Evolutionary conservation across 2,329 filamentous ascomycete genomes (phyloP), one percentile per base, ranked within the genome.

Genomic region (Xylariaceae sp.): DNA sequence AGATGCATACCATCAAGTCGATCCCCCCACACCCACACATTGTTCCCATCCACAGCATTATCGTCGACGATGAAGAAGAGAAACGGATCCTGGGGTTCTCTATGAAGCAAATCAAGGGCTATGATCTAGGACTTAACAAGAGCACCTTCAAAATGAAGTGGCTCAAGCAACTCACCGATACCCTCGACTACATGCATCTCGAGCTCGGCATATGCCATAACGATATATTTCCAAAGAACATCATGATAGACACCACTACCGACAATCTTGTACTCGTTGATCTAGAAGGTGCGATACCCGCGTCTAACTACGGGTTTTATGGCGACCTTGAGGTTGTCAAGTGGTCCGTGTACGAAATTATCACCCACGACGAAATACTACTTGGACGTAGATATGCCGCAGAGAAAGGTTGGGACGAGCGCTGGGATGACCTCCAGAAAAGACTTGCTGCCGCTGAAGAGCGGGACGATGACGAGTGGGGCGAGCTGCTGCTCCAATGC

Each of bases 1-100:
- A 66, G 47, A 30, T 66, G 14, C 58, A 66, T 19, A 17, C 64
- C 43, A 51, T 62, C 15, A 60, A 56, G 41, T 51, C 18, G 38
- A 53, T 66, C 15, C 62, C 62, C 33, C 44, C 53, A 27, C 60
- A 66, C 52, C 59, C 60, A 15, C 64, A 66, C 55, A 53, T 67
- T 15, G 44, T 65, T 48, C 59, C 58, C 18, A 55, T 65, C 49
- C 55, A 65, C 53, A 54, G 54, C 17, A 48, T 66, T 47, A 56
- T 67, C 17, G 42, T 67, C 22, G 58, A 59, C 12, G 53, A 53
- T 32, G n/a, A 47, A 15, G 56, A 63, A 32, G 58, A 51, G 48
- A 27, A 27, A 27, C 59, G 60, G 6, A 52, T 66, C 7, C 51
- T 66, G 45, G 59, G 61, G 18, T 66, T 66, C 42, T 58, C 60